Percentiles rank a stretch among this genome's conserved stretches.
Conservation (phyloP, 2,329 filamentous ascomycete species). For the Diplodia intermedia region DNA sequence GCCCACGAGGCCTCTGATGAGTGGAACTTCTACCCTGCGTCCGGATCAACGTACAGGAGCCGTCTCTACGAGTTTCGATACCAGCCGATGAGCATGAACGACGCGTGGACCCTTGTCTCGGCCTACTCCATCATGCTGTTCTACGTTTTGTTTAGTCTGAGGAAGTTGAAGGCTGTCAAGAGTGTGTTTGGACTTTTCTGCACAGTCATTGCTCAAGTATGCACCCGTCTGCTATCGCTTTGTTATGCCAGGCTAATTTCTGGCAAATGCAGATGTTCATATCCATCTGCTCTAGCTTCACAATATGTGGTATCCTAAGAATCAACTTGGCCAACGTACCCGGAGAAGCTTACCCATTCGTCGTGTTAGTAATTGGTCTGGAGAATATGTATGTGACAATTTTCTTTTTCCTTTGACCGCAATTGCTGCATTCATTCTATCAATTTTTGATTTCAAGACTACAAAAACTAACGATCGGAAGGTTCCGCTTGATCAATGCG, state of each 20-base stretch:
- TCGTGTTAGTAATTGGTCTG: conserved; percentile 77
- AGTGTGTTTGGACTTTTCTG: conserved; percentile 75
- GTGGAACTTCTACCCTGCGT: conserved; percentile 71
- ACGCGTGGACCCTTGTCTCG: conserved; percentile 67
- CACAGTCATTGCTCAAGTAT: conserved; percentile 70
- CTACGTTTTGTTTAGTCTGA: conserved; percentile 72
- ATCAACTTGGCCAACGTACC: conserved; percentile 79
- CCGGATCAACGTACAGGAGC: conserved; percentile 61
- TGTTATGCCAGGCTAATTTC: conserved; percentile 6
- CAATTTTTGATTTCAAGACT: background rate
- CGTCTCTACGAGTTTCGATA: conserved; percentile 81
- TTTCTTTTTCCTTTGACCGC: no score
- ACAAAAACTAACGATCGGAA: conserved; percentile 35
- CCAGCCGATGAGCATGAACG: conserved; percentile 71
- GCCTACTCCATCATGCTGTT: conserved; percentile 69
- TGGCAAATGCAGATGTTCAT: conserved; percentile 60
- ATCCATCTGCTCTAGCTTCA: conserved; percentile 80
- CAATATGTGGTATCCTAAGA: conserved; percentile 76
- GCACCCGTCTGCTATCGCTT: conserved; percentile 20
- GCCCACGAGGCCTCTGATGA: conserved; percentile 57
- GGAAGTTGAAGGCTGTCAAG: conserved; percentile 75
- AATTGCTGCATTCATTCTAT: background rate
- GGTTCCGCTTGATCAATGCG: conserved; percentile 76
- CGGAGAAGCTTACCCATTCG: conserved; percentile 74
- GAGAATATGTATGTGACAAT: conserved; percentile 67